Percentiles rank a stretch among this genome's conserved stretches.
Conservation (phyloP, 2,329 filamentous ascomycete genomes). For the Colletotrichum agaves region DNA sequence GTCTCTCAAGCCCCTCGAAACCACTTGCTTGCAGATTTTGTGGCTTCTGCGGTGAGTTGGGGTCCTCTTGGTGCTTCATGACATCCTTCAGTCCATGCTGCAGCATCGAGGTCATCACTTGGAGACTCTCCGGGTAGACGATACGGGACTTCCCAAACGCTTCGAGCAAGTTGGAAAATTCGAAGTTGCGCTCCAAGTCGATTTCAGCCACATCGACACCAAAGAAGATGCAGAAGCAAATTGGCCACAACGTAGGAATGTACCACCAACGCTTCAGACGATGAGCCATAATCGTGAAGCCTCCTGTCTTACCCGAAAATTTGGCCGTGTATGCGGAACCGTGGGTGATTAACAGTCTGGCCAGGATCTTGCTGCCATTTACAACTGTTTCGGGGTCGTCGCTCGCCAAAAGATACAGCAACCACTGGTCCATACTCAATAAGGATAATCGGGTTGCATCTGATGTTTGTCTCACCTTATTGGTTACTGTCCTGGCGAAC, state of each 20-base stretch:
- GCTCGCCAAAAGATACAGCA: conserved; percentile 90
- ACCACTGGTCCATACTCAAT: conserved; percentile 70
- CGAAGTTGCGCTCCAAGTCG: conserved; percentile 78
- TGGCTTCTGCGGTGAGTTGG: conserved; percentile 59
- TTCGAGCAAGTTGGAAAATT: conserved; percentile 78
- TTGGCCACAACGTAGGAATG: conserved; percentile 83
- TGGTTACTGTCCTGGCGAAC: conserved; percentile 94
- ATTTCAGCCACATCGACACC: conserved; percentile 81
- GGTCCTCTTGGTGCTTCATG: conserved; percentile 69
- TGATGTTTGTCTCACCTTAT: conserved; percentile 72
- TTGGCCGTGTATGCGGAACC: conserved; percentile 85
- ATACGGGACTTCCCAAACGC: conserved; percentile 77
- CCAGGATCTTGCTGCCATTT: conserved; percentile 83
- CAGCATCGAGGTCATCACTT: conserved; percentile 86
- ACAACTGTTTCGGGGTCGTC: conserved; percentile 85
- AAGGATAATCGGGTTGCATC: conserved; percentile 37
- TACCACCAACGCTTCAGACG: conserved; percentile 91
- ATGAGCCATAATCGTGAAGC: conserved; percentile 86
- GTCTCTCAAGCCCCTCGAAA: conserved; percentile 44
- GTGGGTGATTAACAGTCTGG: conserved; percentile 84
- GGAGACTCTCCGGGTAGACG: conserved; percentile 79
- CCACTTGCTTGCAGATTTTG: conserved; percentile 34
- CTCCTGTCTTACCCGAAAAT: conserved; percentile 84
- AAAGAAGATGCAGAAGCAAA: conserved; percentile 90
- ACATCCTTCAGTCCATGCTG: conserved; percentile 83